Percentiles rank a stretch among this genome's conserved stretches.
Conservation (phyloP, 768 basidiomycete species). For the Phanerochaete sordida region DNA sequence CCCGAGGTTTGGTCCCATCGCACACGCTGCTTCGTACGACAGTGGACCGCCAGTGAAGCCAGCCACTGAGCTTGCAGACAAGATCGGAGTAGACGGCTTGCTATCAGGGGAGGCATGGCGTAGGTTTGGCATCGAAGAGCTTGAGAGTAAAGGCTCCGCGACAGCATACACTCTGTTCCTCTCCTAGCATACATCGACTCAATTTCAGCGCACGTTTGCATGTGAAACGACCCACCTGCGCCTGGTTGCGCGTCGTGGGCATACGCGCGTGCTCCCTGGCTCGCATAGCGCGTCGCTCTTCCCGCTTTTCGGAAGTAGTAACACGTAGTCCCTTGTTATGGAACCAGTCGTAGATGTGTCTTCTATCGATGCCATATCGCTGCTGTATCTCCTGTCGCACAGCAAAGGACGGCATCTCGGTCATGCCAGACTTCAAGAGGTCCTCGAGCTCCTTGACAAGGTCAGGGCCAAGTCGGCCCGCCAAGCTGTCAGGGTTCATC, state of each 20-base stretch:
- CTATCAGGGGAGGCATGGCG: neutral
- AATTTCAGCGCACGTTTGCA: neutral
- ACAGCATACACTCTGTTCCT: neutral
- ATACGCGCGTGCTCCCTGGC: constrained; percentile 1
- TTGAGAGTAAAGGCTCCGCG: neutral
- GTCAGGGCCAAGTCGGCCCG: constrained; percentile 61
- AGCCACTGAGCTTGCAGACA: neutral
- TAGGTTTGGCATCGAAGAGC: neutral
- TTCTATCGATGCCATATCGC: constrained; percentile 64
- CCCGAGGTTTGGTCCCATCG: neutral
- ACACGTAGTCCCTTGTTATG: constrained; percentile 48
- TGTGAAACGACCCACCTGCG: neutral
- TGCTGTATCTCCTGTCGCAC: constrained; percentile 69
- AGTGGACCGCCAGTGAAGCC: neutral
- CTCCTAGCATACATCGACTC: neutral
- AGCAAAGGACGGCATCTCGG: constrained; percentile 73
- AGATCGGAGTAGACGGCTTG: constrained; percentile 2
- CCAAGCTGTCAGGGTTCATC: constrained; percentile 69
- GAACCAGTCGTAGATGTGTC: constrained; percentile 79
- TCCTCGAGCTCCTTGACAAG: constrained; percentile 71
- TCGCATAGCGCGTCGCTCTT: constrained; percentile 20
- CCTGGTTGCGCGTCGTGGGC: constrained; percentile 1
- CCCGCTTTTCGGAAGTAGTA: constrained; percentile 18
- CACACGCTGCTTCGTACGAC: neutral
- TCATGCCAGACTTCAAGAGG: constrained; percentile 62